Conservation (phyloP, 108 stramenopile genomes). For the Nitzschia inconspicua region DNA sequence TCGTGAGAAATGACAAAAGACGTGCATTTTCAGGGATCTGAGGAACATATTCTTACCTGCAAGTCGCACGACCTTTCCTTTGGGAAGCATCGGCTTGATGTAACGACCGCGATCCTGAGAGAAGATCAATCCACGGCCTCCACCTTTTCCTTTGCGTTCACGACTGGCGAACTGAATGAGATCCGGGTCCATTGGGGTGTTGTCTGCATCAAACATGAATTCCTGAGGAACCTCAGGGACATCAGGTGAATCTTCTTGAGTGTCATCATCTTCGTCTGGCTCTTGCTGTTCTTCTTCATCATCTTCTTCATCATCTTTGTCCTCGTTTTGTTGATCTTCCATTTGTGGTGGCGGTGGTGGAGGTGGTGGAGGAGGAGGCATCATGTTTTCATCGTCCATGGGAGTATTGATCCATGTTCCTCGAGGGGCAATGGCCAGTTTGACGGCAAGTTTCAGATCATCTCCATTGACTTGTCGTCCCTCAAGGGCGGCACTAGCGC, state of each 20-base stretch:
- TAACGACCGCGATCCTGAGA: constrained; percentile 96
- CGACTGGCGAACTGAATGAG: constrained; percentile 84
- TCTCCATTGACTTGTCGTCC: constrained; percentile 84
- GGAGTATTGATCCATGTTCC: constrained; percentile 90
- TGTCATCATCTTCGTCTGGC: constrained; percentile 69
- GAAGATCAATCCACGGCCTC: constrained; percentile 94
- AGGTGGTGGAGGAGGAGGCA: constrained; percentile 88
- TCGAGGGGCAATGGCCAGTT: constrained; percentile 94
- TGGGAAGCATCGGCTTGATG: constrained; percentile 96
- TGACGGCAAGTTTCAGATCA: constrained; percentile 88
- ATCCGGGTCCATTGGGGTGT: constrained; percentile 94
- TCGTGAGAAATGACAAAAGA: not conserved
- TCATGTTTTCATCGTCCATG: constrained; percentile 77
- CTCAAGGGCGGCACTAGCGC: constrained; percentile 90
- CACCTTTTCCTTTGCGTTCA: constrained; percentile 87
- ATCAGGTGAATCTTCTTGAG: constrained; percentile 72
- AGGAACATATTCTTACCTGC: constrained; percentile 38
- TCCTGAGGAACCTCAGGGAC: constrained; percentile 91
- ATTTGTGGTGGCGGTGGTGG: constrained; percentile 86
- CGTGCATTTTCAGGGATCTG: constrained; percentile 2
- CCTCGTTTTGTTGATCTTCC: constrained; percentile 82
- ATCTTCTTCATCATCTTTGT: constrained; percentile 78
- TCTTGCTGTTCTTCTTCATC: constrained; percentile 83
- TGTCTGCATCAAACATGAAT: constrained; percentile 97
- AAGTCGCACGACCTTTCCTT: constrained; percentile 88